These are phyloP conservation scores for Lablab purpureus DNA, from an alignment of 306 rosid genomes.

Conservation along the genomic window DNA sequence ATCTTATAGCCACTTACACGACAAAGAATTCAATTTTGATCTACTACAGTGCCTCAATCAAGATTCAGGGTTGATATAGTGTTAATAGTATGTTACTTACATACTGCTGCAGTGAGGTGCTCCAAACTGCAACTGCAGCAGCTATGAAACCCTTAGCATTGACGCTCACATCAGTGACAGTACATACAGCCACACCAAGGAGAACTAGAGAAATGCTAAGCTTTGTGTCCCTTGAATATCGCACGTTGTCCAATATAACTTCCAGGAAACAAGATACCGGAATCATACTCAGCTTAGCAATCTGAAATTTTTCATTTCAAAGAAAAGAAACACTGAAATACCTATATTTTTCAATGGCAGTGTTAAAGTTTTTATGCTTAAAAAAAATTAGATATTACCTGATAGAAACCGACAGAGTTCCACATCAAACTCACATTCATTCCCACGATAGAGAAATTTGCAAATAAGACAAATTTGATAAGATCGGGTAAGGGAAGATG, in stretches of 20 bases:
- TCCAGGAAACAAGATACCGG: conserved; percentile 86
- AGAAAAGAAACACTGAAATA: conserved; percentile 11
- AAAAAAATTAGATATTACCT: conserved; percentile 52
- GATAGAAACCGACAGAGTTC: conserved; percentile 93
- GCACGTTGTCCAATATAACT: conserved; percentile 70
- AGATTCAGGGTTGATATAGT: conserved; percentile 28
- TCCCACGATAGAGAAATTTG: conserved; percentile 85
- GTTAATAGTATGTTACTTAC: conserved; percentile 53
- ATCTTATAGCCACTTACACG: conserved; percentile 27
- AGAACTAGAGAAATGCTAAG: conserved; percentile 76
- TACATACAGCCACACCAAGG: conserved; percentile 87
- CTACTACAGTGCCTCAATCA: conserved; percentile 11
- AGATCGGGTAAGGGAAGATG: conserved; percentile 76
- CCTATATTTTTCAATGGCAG: conserved; percentile 1
- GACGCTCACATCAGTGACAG: conserved; percentile 84
- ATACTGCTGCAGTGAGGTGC: conserved; percentile 81
- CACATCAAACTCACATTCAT: conserved; percentile 92
- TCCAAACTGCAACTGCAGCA: conserved; percentile 82
- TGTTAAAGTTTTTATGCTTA: conserved; percentile 14
- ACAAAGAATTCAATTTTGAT: conserved; percentile 34
- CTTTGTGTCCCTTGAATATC: conserved; percentile 82
- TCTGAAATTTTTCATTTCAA: conserved; percentile 58
- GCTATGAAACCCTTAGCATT: conserved; percentile 77
- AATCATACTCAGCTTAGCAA: conserved; percentile 88
- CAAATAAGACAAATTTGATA: conserved; percentile 73